Evolutionary conservation across 2,329 filamentous ascomycete species (phyloP).

Genomic region (Alternaria dauci): DNA sequence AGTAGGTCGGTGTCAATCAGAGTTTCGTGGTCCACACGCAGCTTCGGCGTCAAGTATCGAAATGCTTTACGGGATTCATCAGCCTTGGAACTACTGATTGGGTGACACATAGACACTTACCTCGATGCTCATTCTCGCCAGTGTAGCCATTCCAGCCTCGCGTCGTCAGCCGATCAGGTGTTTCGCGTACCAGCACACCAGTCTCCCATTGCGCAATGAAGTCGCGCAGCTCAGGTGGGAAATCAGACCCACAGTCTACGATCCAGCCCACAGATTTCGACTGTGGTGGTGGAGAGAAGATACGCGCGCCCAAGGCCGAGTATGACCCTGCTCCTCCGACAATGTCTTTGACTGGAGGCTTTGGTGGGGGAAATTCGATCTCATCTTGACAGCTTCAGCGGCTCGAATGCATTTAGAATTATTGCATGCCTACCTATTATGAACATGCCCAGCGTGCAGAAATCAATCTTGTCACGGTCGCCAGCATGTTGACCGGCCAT

Average conservation of each 20-base stretch:
- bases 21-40: constrained; percentile 77
- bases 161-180: constrained; percentile 76
- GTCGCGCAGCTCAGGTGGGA: constrained; percentile 71
- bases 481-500: constrained; percentile 11
- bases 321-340: constrained; percentile 91
- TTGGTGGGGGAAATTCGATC: constrained; percentile 81
- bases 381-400: constrained; percentile 69
- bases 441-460: constrained; percentile 70
- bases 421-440: constrained; percentile 61
- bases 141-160: constrained; percentile 89
- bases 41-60: constrained; percentile 86
- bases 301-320: constrained; percentile 84
- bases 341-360: constrained; percentile 73
- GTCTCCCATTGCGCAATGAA: constrained; percentile 80
- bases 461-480: constrained; percentile 55
- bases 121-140: constrained; percentile 71
- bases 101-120: constrained; percentile 35
- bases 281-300: constrained; percentile 75
- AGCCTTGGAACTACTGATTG: background rate
- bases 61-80: constrained; percentile 64
- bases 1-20: constrained; percentile 70
- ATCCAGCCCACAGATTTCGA: constrained; percentile 85
- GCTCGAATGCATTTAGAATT: constrained; percentile 17
- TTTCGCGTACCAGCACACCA: constrained; percentile 72
- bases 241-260: constrained; percentile 88